Conservation (phyloP, 257 asterid genomes). For the Buddleja alternifolia region DNA sequence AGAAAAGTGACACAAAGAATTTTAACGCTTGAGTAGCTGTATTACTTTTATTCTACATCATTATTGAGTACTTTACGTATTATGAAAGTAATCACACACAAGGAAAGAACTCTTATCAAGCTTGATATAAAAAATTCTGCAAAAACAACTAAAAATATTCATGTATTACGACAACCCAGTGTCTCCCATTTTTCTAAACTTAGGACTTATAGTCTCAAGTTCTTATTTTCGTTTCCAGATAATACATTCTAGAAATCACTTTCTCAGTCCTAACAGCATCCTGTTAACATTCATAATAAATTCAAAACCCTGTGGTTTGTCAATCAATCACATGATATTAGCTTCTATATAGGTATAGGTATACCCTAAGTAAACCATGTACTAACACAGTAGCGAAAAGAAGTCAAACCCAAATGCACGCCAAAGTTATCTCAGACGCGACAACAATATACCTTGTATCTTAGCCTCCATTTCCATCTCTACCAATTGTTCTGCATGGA, state of each 20-base stretch:
- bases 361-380: slow-evolving; percentile 10
- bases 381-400: neutral
- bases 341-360: neutral
- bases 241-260: slow-evolving; percentile 13
- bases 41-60: slow-evolving; percentile 2
- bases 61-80: neutral
- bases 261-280: slow-evolving; percentile 13
- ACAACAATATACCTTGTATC: slow-evolving; percentile 51
- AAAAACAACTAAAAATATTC: neutral
- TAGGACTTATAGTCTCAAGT: neutral
- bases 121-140: neutral
- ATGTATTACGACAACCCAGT: slow-evolving; percentile 12
- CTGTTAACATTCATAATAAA: slow-evolving; percentile 20
- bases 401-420: neutral
- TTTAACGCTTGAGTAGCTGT: slow-evolving; percentile 8
- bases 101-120: neutral
- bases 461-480: slow-evolving; percentile 78
- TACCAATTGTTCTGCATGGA: slow-evolving; percentile 56
- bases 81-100: neutral
- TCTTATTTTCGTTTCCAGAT: neutral
- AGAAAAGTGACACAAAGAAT: slow-evolving; percentile 27
- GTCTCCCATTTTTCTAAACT: neutral
- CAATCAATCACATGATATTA: slow-evolving; percentile 12
- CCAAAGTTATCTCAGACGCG: slow-evolving; percentile 7
- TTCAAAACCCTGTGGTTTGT: slow-evolving; percentile 2